Base-by-base conservation (phyloP, 345 rosid genomes). In the Aquilaria sinensis region DNA sequence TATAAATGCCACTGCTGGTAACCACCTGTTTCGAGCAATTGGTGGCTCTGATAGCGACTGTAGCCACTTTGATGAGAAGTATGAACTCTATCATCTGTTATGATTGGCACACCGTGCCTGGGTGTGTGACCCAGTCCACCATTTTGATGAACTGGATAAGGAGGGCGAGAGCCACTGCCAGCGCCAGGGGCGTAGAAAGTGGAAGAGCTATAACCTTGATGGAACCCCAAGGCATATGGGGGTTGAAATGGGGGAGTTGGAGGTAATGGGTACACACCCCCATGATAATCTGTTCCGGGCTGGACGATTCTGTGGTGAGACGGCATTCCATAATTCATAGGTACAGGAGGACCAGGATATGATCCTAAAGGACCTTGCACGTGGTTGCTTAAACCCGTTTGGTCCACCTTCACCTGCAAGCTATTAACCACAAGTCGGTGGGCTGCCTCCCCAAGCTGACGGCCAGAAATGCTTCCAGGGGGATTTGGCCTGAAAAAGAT, bases 391-490 rank as follows among this genome's bases (percentile, higher is more conserved):
- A 54, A 32, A 34, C 74, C 73, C 33, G 68, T 71, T 60, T 47
- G 62, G 54, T 71, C 78, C 34, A 47, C 64, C 64, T 75, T 78
- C 63, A 58, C 14, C 30, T 75, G 93, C 70, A 90, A 78, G 66
- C 89, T 86, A 65, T 85, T 83, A 58, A 70, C 65, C 62, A 90
- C 75, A 49, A 90, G 87, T 46, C 85, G 81, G 67, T 84, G 89
- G 2, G 96, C 84, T 67, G 81, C 93, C 32, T 82, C 83, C 71
- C 87, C 88, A 37, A 90, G 93, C 74, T 80, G 84, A 56, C 53
- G 74, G 16, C 92, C 85, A 52, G 88, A 77, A 53, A 83, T 59
- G 60, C 79, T 60, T 65, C 85, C 85, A 10, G 74, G 75, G 12
- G 78, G 91, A 64, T 86, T 86, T 61, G 62, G 77, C 88, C 99